phyloP scores from a whole-genome alignment of 495 filamentous ascomycete species.

The Podospora pseudopauciseta region DNA sequence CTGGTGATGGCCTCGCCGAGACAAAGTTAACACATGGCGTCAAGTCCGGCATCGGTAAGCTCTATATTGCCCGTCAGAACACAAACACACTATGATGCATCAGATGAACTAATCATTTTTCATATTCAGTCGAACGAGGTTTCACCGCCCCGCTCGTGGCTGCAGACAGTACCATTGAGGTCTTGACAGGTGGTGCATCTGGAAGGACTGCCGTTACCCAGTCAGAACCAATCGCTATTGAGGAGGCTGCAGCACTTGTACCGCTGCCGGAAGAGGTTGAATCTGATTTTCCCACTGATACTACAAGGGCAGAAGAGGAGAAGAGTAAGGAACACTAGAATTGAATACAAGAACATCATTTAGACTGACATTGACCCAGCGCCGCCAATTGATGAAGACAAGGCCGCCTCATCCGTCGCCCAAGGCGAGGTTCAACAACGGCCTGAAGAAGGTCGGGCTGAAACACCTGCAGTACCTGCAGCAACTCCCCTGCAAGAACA shows the following conservation, averaged over 20 bases:
- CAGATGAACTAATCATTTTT: neutral
- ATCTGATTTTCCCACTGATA: neutral
- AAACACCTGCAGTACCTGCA: neutral
- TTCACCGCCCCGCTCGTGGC: constrained; percentile 20
- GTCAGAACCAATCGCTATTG: constrained; percentile 24
- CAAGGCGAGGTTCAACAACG: neutral
- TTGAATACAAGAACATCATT: neutral
- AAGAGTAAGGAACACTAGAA: neutral
- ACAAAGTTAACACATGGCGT: neutral
- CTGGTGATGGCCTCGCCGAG: constrained; percentile 7
- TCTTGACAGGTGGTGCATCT: constrained; percentile 29
- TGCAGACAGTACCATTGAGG: constrained; percentile 26
- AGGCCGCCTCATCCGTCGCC: neutral
- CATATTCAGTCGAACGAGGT: constrained; percentile 4
- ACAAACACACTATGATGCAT: neutral
- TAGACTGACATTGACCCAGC: neutral
- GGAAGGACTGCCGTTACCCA: constrained; percentile 7
- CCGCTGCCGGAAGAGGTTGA: neutral
- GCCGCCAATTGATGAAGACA: neutral
- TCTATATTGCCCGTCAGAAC: neutral
- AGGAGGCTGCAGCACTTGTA: neutral
- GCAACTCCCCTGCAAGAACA: constrained; percentile 1
- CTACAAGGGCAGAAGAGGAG: neutral
- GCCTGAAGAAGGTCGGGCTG: neutral
- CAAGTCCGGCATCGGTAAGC: neutral